Evolutionary conservation across 345 rosid species (phyloP).

Genomic region (Syzygium jambos): DNA sequence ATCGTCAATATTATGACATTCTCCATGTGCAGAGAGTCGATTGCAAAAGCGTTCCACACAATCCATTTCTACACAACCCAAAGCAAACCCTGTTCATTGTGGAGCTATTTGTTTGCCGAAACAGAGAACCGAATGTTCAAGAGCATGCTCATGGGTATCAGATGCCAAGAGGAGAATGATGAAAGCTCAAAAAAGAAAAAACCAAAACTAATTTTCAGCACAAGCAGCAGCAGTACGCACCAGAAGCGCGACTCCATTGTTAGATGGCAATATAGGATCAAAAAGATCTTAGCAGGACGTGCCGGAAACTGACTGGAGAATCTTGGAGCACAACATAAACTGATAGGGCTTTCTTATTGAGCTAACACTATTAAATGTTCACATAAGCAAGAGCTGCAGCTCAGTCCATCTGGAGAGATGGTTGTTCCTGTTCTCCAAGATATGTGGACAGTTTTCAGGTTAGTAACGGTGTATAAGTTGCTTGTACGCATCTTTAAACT

Average conservation of each 20-base stretch:
- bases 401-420: not conserved
- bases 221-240: not conserved
- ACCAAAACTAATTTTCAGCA: not conserved
- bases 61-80: not conserved
- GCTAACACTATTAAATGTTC: not conserved
- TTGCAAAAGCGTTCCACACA: not conserved
- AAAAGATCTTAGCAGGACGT: not conserved
- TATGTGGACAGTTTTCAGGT: not conserved
- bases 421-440: not conserved
- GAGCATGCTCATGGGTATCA: not conserved
- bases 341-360: not conserved
- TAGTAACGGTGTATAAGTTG: conserved; percentile 77
- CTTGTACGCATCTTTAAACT: conserved; percentile 59
- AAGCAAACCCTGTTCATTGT: not conserved
- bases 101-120: not conserved
- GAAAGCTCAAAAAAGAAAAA: not conserved
- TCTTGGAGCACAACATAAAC: not conserved
- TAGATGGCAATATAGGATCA: not conserved
- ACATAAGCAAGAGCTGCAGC: not conserved
- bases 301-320: not conserved
- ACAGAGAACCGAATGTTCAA: not conserved
- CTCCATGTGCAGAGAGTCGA: not conserved
- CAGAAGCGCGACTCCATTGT: not conserved
- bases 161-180: not conserved
- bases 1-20: not conserved